Conservation (phyloP, 164 flowering plant species). For the Stephania cephalantha region DNA sequence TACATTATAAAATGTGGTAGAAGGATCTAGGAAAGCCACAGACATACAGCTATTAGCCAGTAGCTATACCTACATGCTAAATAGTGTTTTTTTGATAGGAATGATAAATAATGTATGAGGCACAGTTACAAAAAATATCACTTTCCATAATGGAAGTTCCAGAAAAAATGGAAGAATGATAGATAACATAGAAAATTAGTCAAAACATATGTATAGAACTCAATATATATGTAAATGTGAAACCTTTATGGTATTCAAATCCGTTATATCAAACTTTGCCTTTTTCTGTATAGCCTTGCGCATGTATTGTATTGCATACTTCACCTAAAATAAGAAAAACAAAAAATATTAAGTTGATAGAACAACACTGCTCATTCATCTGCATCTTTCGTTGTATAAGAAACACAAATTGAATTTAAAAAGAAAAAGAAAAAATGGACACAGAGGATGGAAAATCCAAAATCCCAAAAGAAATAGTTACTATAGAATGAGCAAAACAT, state of each 20-base stretch:
- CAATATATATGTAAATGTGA: not conserved
- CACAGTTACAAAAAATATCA: not conserved
- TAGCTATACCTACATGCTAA: not conserved
- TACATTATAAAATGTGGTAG: too few relatives aligned
- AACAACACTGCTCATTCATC: not conserved
- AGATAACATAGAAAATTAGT: not conserved
- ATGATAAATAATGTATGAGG: not conserved
- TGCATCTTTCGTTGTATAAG: too few relatives aligned
- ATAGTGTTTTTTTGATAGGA: not conserved
- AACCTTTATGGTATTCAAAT: constrained; percentile 83
- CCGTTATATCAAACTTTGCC: constrained; percentile 92
- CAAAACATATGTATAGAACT: not conserved
- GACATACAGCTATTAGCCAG: not conserved
- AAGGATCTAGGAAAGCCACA: not conserved
- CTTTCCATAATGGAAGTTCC: not conserved
- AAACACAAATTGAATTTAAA: too few relatives aligned
- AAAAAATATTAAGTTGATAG: not conserved
- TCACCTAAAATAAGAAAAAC: constrained; percentile 48
- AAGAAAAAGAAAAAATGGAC: too few relatives aligned
- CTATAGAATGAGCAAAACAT: too few relatives aligned
- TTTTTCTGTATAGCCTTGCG: constrained; percentile 69
- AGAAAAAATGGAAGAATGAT: not conserved
- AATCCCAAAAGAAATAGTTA: too few relatives aligned
- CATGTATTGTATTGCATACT: constrained; percentile 90
- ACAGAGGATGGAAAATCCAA: too few relatives aligned